Percentiles rank a stretch among this genome's conserved stretches.
Conservation (phyloP, 2,329 filamentous ascomycete species). For the Orbilia blumenaviensis region DNA sequence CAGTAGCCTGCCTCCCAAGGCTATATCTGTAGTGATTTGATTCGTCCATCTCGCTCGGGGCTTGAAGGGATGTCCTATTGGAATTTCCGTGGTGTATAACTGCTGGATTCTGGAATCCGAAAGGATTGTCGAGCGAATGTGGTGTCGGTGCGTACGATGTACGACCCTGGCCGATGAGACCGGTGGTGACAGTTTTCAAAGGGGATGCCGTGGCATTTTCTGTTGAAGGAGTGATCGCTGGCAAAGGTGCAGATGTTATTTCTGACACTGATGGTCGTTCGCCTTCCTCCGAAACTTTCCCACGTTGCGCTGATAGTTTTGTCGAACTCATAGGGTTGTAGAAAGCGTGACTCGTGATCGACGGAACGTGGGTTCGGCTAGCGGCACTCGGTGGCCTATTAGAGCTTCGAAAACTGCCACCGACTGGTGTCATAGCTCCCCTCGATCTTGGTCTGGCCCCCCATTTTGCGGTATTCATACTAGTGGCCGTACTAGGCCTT, state of each 20-base stretch:
- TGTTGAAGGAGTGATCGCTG: conserved; percentile 19
- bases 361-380: conserved; percentile 87
- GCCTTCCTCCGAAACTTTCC: conserved; percentile 64
- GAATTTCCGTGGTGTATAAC: conserved; percentile 48
- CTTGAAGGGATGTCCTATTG: conserved; percentile 42
- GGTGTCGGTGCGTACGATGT: conserved; percentile 27
- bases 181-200: conserved; percentile 29
- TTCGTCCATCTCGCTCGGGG: conserved; percentile 48
- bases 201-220: conserved; percentile 6
- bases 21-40: conserved; percentile 48
- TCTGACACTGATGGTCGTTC: conserved; percentile 56
- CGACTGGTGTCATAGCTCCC: conserved; percentile 56
- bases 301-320: conserved; percentile 87
- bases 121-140: conserved; percentile 43
- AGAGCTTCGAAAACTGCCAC: conserved; percentile 61
- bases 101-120: conserved; percentile 25
- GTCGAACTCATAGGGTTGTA: conserved; percentile 97
- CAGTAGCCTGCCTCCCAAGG: conserved; percentile 34
- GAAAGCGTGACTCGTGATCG: conserved; percentile 87
- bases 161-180: conserved; percentile 26
- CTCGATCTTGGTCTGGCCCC: conserved; percentile 56
- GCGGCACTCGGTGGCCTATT: conserved; percentile 72
- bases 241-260: conserved; percentile 57
- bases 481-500: conserved; percentile 57
- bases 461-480: conserved; percentile 55